Evolutionary conservation across 83 land plant genomes (phyloP).

Genomic region (Thuja plicata): DNA sequence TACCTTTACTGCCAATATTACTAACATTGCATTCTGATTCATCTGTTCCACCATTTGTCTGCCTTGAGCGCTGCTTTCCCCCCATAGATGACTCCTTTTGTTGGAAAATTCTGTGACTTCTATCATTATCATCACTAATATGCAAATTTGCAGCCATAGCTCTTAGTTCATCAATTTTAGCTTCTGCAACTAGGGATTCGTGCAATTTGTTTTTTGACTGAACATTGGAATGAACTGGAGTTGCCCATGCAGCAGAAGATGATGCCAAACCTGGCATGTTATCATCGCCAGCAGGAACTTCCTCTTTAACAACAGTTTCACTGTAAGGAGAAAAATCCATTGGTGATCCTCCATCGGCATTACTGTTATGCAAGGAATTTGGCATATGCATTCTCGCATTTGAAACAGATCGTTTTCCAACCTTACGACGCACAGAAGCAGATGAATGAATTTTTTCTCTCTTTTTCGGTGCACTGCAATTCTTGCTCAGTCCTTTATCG

Average conservation of each 20-base stretch:
- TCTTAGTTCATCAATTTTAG: conserved; percentile 33
- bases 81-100: conserved; percentile 6
- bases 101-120: background rate
- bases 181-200: conserved; percentile 21
- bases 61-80: background rate
- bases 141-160: conserved; percentile 25
- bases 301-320: conserved; percentile 30
- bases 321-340: conserved; percentile 77
- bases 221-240: conserved; percentile 19
- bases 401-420: conserved; percentile 22
- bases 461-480: conserved; percentile 31
- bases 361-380: background rate
- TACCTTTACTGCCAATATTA: background rate
- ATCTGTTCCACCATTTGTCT: conserved; percentile 6
- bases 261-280: conserved; percentile 22
- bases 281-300: background rate
- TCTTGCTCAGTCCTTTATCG: conserved; percentile 21
- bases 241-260: conserved; percentile 39
- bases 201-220: conserved; percentile 10
- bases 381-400: conserved; percentile 23
- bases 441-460: conserved; percentile 33
- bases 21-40: background rate
- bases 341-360: conserved; percentile 49
- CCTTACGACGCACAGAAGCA: conserved; percentile 14
- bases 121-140: conserved; percentile 25